Percentiles rank a stretch among this genome's conserved stretches.
These are phyloP conservation scores for Mortierella sp. DNA, from an alignment of 371 early-diverging fungal species.

Conservation along the genomic window DNA sequence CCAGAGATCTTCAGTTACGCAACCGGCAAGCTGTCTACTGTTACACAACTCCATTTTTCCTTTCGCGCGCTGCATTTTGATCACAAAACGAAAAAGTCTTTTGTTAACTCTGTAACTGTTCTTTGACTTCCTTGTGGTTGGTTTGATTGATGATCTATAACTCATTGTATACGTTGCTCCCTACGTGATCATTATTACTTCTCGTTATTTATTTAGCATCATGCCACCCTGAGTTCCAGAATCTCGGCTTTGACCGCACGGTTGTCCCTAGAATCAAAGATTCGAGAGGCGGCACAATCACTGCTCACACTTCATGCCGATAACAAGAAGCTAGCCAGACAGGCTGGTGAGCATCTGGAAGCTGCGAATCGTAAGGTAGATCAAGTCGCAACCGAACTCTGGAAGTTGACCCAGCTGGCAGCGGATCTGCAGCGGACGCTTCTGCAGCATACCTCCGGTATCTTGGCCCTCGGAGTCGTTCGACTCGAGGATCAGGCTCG, in stretches of 20 bases:
- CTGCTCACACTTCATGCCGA: slow-evolving; percentile 62
- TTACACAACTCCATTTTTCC: no score
- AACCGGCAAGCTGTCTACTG: no score
- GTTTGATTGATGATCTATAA: no score
- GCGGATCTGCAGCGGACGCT: slow-evolving; percentile 74
- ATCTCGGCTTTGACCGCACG: slow-evolving; percentile 64
- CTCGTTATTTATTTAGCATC: slow-evolving; percentile 40
- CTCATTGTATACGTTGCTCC: background rate
- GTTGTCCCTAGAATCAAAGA: slow-evolving; percentile 72
- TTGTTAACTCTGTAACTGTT: no score
- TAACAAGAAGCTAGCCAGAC: slow-evolving; percentile 61
- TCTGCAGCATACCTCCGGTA: slow-evolving; percentile 77
- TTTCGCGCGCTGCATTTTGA: no score
- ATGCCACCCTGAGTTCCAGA: slow-evolving; percentile 57
- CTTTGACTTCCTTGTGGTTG: no score
- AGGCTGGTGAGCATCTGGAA: slow-evolving; percentile 66
- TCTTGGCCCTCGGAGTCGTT: slow-evolving; percentile 63
- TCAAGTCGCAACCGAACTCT: slow-evolving; percentile 73
- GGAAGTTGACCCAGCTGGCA: slow-evolving; percentile 67
- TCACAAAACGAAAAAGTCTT: background rate
- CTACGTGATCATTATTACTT: background rate
- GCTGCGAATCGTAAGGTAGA: slow-evolving; percentile 74
- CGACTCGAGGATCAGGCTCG: slow-evolving; percentile 55
- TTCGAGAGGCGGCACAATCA: slow-evolving; percentile 75
- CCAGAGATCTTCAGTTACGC: no score